These are phyloP conservation scores for Magnolia sinica DNA, from an alignment of 164 flowering plant species.

Conservation along the genomic window DNA sequence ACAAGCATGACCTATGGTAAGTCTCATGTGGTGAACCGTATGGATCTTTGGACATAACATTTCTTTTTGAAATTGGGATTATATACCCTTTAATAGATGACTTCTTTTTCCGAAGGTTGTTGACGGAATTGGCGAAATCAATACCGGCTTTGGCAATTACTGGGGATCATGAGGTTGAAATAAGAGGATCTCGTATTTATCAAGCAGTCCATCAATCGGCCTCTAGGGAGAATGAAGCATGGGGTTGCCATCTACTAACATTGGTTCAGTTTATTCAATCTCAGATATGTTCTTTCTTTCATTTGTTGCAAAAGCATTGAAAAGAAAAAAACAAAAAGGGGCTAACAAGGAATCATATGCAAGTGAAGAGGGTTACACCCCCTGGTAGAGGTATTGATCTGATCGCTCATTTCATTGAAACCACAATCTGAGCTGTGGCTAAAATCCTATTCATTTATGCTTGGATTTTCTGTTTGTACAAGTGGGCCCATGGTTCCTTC, in stretches of 20 bases:
- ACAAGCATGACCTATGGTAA: constrained; percentile 8
- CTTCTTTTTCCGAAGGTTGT: not conserved
- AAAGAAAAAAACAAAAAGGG: too few relatives aligned
- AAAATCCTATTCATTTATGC: too few relatives aligned
- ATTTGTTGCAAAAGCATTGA: too few relatives aligned
- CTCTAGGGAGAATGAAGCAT: not conserved
- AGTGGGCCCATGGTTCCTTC: too few relatives aligned
- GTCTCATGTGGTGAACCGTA: not conserved
- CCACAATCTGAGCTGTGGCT: too few relatives aligned
- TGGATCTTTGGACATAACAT: too few relatives aligned
- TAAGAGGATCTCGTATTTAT: not conserved
- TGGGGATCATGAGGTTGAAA: not conserved
- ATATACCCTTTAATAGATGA: not conserved
- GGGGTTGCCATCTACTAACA: not conserved
- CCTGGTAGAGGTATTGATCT: too few relatives aligned
- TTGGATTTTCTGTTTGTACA: too few relatives aligned
- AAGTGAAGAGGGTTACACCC: too few relatives aligned
- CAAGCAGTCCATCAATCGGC: not conserved
- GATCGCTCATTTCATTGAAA: too few relatives aligned
- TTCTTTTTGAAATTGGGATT: not conserved
- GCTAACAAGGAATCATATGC: too few relatives aligned
- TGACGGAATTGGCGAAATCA: not conserved
- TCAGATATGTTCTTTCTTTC: too few relatives aligned
- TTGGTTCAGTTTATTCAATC: not conserved
- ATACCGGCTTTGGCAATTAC: not conserved